Conservation (phyloP, 208 protist genomes). For the Trypanosoma cruzi region DNA sequence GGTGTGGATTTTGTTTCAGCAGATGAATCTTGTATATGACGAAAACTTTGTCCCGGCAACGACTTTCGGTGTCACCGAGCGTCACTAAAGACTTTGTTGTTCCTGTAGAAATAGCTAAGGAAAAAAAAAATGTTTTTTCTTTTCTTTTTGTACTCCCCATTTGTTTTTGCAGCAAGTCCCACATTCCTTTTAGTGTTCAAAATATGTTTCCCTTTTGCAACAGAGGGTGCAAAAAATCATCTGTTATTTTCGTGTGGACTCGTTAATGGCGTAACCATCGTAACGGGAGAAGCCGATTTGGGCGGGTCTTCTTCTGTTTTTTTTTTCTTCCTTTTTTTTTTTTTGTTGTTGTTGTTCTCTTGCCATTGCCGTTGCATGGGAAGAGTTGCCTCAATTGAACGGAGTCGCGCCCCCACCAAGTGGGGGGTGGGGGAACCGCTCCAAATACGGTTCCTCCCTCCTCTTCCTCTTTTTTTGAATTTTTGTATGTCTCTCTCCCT, state of each 20-base stretch:
- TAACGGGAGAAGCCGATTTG: no score
- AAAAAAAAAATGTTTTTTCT: no score
- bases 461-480: constrained; percentile 17
- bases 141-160: no score
- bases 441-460: background rate
- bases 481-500: background rate
- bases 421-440: background rate
- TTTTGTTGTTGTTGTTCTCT: no score
- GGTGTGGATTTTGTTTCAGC: constrained; percentile 90
- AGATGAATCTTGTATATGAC: constrained; percentile 89
- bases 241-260: no score
- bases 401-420: background rate
- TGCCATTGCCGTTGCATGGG: background rate
- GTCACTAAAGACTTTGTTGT: constrained; percentile 21
- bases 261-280: no score
- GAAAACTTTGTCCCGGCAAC: constrained; percentile 80
- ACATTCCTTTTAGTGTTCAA: no score
- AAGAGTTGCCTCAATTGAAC: background rate
- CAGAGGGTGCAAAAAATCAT: no score
- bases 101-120: background rate
- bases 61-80: constrained; percentile 76
- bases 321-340: no score
- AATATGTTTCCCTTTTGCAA: no score
- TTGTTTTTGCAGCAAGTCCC: no score
- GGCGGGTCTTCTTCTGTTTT: no score